A percentile compares a stretch with the other conserved stretches of the same genome.
phyloP scores from a whole-genome alignment of 2,329 filamentous ascomycete genomes.

The Albophoma yamanashiensis region DNA sequence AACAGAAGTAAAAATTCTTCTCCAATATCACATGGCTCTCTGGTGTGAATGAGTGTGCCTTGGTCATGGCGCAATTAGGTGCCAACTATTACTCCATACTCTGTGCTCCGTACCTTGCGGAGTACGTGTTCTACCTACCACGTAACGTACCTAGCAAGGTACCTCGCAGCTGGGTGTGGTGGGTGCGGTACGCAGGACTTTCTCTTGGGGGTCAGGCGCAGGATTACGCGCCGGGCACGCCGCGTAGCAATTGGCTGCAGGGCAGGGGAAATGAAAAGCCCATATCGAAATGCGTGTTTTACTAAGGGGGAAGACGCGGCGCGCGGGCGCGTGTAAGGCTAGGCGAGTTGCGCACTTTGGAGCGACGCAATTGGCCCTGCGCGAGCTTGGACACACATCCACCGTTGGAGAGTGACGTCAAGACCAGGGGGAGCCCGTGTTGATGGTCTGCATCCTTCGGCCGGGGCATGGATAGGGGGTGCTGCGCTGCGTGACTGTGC shows the following conservation, averaged over 20 bases:
- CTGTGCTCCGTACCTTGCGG: no score
- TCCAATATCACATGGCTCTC: not conserved
- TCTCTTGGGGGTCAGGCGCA: not conserved
- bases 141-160: no score
- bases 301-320: not conserved
- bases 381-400: not conserved
- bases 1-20: constrained; percentile 23
- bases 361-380: not conserved
- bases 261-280: not conserved
- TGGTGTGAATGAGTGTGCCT: not conserved
- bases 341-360: not conserved
- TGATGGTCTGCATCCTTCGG: not conserved
- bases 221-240: not conserved
- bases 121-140: no score
- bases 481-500: not conserved
- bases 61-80: not conserved
- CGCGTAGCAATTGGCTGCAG: not conserved
- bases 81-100: no score
- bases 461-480: not conserved
- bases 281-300: not conserved
- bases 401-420: not conserved
- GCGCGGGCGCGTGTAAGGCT: not conserved
- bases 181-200: not conserved
- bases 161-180: no score
- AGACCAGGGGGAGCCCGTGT: not conserved